phyloP scores from a whole-genome alignment of 306 rosid species.

The Psophocarpus tetragonolobus region DNA sequence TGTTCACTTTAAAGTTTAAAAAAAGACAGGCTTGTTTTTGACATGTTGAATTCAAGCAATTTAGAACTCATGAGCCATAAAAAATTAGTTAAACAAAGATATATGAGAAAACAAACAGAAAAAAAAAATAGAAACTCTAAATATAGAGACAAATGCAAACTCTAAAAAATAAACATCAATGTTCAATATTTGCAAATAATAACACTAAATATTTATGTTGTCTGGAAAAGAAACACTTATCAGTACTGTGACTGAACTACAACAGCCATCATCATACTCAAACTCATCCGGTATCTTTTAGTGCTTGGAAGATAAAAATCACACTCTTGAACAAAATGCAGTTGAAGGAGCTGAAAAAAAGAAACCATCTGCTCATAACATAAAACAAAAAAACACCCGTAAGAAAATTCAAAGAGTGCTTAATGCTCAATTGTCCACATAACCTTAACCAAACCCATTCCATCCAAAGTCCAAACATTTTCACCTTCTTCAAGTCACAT shows the following conservation, averaged over 20 bases:
- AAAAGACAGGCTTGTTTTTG: too few species aligned
- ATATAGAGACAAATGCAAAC: neutral
- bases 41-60: too few species aligned
- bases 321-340: slow-evolving; percentile 40
- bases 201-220: slow-evolving; percentile 49
- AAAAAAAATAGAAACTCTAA: neutral
- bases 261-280: slow-evolving; percentile 22
- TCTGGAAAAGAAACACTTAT: slow-evolving; percentile 31
- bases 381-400: slow-evolving; percentile 31
- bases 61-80: too few species aligned
- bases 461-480: neutral
- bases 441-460: slow-evolving; percentile 33
- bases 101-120: too few species aligned
- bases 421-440: slow-evolving; percentile 43
- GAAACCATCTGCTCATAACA: slow-evolving; percentile 35
- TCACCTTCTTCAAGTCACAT: slow-evolving; percentile 40
- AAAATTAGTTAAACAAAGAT: neutral
- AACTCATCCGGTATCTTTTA: neutral
- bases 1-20: too few species aligned
- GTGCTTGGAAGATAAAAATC: slow-evolving; percentile 10
- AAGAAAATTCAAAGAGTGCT: slow-evolving; percentile 54
- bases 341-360: slow-evolving; percentile 37
- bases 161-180: slow-evolving; percentile 19
- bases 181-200: slow-evolving; percentile 20
- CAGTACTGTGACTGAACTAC: slow-evolving; percentile 10